A percentile compares a stretch with the other conserved stretches of the same genome.
These are phyloP conservation scores for Spiromastix sp. DNA, from an alignment of 2,329 filamentous ascomycete species.

Conservation along the genomic window DNA sequence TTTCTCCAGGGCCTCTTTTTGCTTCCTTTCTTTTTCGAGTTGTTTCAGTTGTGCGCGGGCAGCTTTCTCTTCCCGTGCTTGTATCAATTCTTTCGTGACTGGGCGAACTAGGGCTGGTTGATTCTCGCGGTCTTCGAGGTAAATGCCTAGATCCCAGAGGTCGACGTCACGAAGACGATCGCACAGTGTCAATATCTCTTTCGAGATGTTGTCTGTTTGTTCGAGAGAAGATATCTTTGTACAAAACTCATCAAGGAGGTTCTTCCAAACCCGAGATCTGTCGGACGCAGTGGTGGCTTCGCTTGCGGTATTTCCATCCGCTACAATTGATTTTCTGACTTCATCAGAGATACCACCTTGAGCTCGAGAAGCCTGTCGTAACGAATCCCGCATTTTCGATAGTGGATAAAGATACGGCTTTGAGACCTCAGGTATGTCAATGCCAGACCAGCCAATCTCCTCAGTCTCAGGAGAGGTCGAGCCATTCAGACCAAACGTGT, in stretches of 20 bases:
- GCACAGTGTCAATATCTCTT: conserved; percentile 64
- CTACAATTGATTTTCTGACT: conserved; percentile 30
- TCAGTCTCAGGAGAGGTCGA: conserved; percentile 23
- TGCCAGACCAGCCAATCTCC: conserved; percentile 54
- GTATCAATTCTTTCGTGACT: conserved; percentile 48
- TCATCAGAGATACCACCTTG: conserved; percentile 32
- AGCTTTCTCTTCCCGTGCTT: conserved; percentile 40
- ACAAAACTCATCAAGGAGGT: conserved; percentile 35
- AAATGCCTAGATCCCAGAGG: conserved; percentile 72
- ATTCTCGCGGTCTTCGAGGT: conserved; percentile 68
- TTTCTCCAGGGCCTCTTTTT: conserved; percentile 42
- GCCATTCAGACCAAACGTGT: conserved; percentile 65
- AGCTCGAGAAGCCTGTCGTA: conserved; percentile 46
- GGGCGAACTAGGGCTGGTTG: conserved; percentile 64
- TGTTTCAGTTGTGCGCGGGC: conserved; percentile 35
- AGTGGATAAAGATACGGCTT: conserved; percentile 52
- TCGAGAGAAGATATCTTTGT: conserved; percentile 26
- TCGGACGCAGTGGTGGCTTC: conserved; percentile 13
- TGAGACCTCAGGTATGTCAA: conserved; percentile 50
- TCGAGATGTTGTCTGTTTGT: conserved; percentile 46
- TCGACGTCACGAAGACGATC: conserved; percentile 72
- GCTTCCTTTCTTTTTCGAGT: conserved; percentile 50
- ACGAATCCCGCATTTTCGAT: conserved; percentile 45
- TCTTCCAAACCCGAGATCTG: conserved; percentile 35
- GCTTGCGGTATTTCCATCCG: conserved; percentile 14